Conservation (phyloP, 345 rosid genomes). For the Melastoma malabathricum region DNA sequence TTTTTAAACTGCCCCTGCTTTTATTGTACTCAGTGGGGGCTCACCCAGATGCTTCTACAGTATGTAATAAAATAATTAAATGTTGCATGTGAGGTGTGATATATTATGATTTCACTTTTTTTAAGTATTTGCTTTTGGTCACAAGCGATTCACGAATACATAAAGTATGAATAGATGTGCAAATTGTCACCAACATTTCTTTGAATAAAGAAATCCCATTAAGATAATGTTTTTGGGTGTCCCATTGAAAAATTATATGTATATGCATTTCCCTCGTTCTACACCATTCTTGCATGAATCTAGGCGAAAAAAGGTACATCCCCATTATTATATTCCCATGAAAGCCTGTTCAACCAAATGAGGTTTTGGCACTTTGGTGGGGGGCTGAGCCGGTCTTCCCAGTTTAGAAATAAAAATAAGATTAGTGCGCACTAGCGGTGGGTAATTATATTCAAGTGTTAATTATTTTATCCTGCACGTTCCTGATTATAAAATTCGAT, state of each 20-base stretch:
- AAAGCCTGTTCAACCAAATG: background rate
- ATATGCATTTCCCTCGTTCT: background rate
- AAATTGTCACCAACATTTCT: conserved; percentile 6
- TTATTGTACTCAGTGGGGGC: too few species aligned
- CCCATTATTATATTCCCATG: background rate
- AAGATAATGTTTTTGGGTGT: conserved; percentile 2
- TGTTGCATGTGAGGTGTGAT: background rate
- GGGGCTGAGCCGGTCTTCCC: background rate
- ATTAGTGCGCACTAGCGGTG: conserved; percentile 1
- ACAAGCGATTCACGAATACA: conserved; percentile 4
- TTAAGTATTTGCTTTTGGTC: conserved; percentile 4
- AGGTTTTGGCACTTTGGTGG: background rate
- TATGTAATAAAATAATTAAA: background rate
- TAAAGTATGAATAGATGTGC: conserved; percentile 8
- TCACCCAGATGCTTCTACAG: too few species aligned
- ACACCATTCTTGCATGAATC: conserved; percentile 3
- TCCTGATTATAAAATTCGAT: background rate
- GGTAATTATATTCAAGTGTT: background rate
- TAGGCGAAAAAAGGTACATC: background rate
- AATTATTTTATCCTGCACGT: conserved; percentile 4
- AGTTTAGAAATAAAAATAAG: background rate
- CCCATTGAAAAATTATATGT: background rate
- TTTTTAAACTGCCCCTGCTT: too few species aligned
- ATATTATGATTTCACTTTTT: conserved; percentile 3
- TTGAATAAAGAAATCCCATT: background rate